phyloP scores from a whole-genome alignment of 2,329 filamentous ascomycete genomes.

The Scytalidium lignicola region DNA sequence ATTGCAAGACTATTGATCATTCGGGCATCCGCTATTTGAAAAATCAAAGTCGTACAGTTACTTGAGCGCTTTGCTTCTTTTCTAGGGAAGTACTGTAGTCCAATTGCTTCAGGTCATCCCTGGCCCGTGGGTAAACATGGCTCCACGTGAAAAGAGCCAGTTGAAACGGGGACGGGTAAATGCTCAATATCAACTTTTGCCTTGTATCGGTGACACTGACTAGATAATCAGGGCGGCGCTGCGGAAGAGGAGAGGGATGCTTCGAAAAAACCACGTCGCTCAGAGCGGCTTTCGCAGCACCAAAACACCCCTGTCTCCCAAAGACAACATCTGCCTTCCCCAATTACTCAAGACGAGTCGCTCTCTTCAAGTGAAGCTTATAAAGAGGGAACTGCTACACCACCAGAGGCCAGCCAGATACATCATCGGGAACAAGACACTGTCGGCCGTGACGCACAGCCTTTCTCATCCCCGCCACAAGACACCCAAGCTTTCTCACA shows the following conservation, averaged over 20 bases:
- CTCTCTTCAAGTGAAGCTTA: slow-evolving; percentile 50
- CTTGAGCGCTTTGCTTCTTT: not conserved
- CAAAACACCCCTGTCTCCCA: slow-evolving; percentile 52
- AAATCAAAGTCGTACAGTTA: not conserved
- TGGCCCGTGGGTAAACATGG: slow-evolving; percentile 14
- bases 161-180: slow-evolving; percentile 77
- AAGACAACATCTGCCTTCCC: slow-evolving; percentile 72
- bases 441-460: slow-evolving; percentile 26
- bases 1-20: not conserved
- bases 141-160: slow-evolving; percentile 69
- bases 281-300: slow-evolving; percentile 62
- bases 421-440: slow-evolving; percentile 38
- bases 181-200: slow-evolving; percentile 22
- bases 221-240: slow-evolving; percentile 14
- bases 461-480: slow-evolving; percentile 56
- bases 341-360: slow-evolving; percentile 65
- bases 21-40: too few species aligned
- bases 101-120: not conserved
- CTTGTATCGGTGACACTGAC: slow-evolving; percentile 19
- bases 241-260: slow-evolving; percentile 20
- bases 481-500: slow-evolving; percentile 81
- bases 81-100: not conserved
- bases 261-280: slow-evolving; percentile 80
- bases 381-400: slow-evolving; percentile 69
- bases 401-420: slow-evolving; percentile 55